A percentile compares a stretch with the other conserved stretches of the same genome.
Conservation (phyloP, 169 alveolate species). For the Blepharisma undulans region DNA sequence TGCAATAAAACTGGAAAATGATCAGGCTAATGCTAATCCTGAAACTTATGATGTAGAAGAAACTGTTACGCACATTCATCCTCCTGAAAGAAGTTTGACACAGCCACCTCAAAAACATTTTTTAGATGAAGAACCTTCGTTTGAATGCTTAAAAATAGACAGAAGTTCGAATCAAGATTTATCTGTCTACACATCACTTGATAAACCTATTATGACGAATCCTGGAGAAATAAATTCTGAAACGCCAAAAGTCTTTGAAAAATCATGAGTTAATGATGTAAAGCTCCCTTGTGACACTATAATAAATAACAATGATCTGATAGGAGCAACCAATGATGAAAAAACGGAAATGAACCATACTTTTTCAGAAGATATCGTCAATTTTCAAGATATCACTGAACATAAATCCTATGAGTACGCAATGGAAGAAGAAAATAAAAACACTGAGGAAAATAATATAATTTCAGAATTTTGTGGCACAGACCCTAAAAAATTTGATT, state of each 20-base stretch:
- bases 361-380: background rate
- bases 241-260: background rate
- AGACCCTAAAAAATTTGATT: background rate
- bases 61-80: background rate
- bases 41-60: background rate
- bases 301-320: background rate
- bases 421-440: background rate
- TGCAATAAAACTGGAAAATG: background rate
- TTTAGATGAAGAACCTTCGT: background rate
- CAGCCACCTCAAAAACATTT: background rate
- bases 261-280: background rate
- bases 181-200: background rate
- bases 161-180: background rate
- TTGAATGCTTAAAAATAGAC: background rate
- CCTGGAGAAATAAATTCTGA: background rate
- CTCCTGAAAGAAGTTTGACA: background rate
- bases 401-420: background rate
- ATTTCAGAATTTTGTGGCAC: background rate
- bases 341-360: no score
- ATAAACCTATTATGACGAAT: background rate
- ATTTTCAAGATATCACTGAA: background rate
- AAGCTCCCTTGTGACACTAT: background rate
- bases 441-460: background rate
- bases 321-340: background rate
- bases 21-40: background rate